Evolutionary conservation across 2,329 filamentous ascomycete genomes (phyloP).

Genomic region (Phaeoacremonium minimum): DNA sequence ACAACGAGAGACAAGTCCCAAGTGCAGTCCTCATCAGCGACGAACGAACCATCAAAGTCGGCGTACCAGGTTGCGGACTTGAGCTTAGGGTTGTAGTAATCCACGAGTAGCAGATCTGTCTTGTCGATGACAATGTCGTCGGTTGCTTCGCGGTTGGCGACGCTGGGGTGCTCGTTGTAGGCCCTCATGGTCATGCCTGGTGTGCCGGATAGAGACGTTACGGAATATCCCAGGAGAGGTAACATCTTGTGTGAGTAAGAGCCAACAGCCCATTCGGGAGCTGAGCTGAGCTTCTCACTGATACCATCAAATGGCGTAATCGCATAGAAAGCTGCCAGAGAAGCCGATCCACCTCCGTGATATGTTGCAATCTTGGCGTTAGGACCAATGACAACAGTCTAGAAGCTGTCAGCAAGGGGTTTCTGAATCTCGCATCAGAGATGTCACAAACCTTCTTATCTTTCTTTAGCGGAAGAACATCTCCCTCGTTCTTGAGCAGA

Average conservation of each 20-base stretch:
- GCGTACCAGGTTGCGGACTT: slow-evolving; percentile 51
- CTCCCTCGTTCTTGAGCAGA: slow-evolving; percentile 67
- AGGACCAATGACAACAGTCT: slow-evolving; percentile 52
- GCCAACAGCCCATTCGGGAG: slow-evolving; percentile 52
- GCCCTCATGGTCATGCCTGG: slow-evolving; percentile 58
- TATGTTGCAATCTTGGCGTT: slow-evolving; percentile 54
- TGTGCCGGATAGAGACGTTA: slow-evolving; percentile 47
- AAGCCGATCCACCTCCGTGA: slow-evolving; percentile 63
- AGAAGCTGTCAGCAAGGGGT: background rate
- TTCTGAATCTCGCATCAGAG: background rate
- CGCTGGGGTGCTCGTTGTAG: slow-evolving; percentile 53
- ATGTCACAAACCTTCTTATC: slow-evolving; percentile 43
- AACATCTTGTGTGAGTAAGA: slow-evolving; percentile 62
- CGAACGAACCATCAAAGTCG: slow-evolving; percentile 56
- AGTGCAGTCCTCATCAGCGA: slow-evolving; percentile 53
- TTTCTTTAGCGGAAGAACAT: slow-evolving; percentile 58
- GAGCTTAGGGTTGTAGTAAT: slow-evolving; percentile 49
- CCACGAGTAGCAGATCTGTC: slow-evolving; percentile 44
- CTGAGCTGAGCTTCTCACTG: slow-evolving; percentile 39
- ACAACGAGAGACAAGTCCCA: slow-evolving; percentile 66
- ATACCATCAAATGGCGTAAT: slow-evolving; percentile 72
- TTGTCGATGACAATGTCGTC: slow-evolving; percentile 44
- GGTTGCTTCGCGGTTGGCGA: slow-evolving; percentile 40
- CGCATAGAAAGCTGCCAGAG: slow-evolving; percentile 58
- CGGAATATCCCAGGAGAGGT: slow-evolving; percentile 49